These are phyloP conservation scores for Blastobotrys aristatus DNA, from an alignment of 1,139 yeast species.

Conservation along the genomic window DNA sequence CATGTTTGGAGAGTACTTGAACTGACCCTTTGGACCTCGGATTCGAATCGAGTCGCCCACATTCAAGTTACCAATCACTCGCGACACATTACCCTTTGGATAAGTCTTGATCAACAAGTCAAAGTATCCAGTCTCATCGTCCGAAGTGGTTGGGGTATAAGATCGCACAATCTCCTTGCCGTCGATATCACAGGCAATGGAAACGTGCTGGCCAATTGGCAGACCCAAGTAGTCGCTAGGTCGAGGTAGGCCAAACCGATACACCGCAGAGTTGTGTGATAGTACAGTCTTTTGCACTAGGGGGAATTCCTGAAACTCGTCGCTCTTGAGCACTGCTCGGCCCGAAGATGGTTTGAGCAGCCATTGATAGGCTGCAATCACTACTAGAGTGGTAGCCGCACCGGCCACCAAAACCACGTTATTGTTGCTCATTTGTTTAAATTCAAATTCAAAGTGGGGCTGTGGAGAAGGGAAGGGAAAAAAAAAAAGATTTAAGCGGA, in stretches of 20 bases:
- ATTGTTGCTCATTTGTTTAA: not conserved
- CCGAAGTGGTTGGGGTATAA: conserved; percentile 90
- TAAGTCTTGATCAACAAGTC: conserved; percentile 91
- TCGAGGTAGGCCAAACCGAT: conserved; percentile 79
- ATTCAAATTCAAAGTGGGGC: not conserved
- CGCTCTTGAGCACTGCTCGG: conserved; percentile 55
- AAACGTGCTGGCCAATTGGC: conserved; percentile 92
- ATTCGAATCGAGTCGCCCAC: conserved; percentile 68
- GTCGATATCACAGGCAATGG: conserved; percentile 53
- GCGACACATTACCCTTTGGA: conserved; percentile 85
- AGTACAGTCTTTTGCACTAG: conserved; percentile 72
- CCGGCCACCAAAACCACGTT: conserved; percentile 16
- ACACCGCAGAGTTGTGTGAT: conserved; percentile 78
- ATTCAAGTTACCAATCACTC: conserved; percentile 60
- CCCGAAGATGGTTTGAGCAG: conserved; percentile 17
- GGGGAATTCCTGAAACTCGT: conserved; percentile 74
- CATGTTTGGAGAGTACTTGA: conserved; percentile 79
- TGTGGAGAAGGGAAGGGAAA: not conserved
- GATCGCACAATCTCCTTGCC: conserved; percentile 87
- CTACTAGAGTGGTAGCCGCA: conserved; percentile 17
- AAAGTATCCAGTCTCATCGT: conserved; percentile 76
- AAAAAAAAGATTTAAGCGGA: not conserved
- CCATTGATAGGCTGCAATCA: conserved; percentile 17
- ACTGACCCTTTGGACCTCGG: conserved; percentile 93
- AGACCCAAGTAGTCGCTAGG: conserved; percentile 74